Evolutionary conservation across 176 grass and related monocot species (phyloP), one percentile per base, ranked within the genome.

Genomic region (Oropetium thomaeum): DNA sequence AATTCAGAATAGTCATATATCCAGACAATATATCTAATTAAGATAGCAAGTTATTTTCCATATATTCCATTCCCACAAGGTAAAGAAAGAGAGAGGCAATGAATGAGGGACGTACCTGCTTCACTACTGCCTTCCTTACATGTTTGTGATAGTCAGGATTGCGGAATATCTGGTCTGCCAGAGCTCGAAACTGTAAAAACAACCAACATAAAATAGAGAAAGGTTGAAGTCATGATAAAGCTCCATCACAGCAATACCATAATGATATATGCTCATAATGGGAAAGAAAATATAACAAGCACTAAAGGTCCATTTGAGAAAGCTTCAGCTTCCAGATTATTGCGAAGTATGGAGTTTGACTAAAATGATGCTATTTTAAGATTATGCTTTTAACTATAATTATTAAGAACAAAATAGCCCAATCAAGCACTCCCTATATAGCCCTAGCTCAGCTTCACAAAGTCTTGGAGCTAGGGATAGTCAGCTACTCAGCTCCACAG

Each of bases 111-210:
- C 47, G 32, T 67, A 92, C 95, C 88, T 94, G 91, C 57, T 98
- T 98, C 69, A 94, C 69, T 70, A 89, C 78, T 61, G 75, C 79
- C 74, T 89, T 92, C 28, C 96, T 88, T 41, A 94, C 81, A 73
- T 98, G 96, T 79, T 84, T 98, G 82, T 94, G 96, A 79, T 94
- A 92, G 17, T 98, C 86, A 66, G 96, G 91, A 85, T 98, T 94
- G 33, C 89, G 89, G 67, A 98, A 98, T 82, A 98, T 89, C 67
- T 98, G 96, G 69, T 98, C 96, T 65, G 96, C 96, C 82, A 98
- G 86, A 84, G 96, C 89, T 98, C 96, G 86, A 80, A 98, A 98
- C 96, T 98, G 84, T 60, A 78, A 20, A 28, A 74, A 55, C 75
- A 27, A 44, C 44, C 1, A 38, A 59, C 26, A 55, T 27, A 75